phyloP scores from a whole-genome alignment of 1,284 basidiomycete species.

The Rhodotorula sp. region DNA sequence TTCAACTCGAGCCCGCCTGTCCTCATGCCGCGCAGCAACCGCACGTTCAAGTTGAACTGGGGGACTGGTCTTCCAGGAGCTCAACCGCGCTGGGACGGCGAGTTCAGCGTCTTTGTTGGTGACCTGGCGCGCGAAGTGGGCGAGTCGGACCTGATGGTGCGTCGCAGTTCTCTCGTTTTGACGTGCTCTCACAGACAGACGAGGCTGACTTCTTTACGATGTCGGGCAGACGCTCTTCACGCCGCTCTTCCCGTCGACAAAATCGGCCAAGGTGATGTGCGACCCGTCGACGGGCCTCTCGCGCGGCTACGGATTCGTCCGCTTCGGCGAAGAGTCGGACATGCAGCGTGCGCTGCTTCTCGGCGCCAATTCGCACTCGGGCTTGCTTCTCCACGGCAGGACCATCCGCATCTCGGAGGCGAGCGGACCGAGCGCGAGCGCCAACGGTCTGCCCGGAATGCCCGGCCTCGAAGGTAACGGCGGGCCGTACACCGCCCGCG shows the following conservation, averaged over 20 bases:
- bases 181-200: constrained; percentile 51
- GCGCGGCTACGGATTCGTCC: constrained; percentile 83
- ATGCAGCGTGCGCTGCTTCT: constrained; percentile 76
- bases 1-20: constrained; percentile 59
- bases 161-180: not conserved
- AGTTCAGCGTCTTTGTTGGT: constrained; percentile 87
- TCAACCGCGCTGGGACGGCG: constrained; percentile 56
- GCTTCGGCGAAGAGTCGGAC: constrained; percentile 81
- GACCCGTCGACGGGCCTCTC: constrained; percentile 85
- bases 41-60: constrained; percentile 63
- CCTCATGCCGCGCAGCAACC: constrained; percentile 58
- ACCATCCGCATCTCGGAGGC: constrained; percentile 61
- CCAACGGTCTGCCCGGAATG: constrained; percentile 11
- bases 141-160: constrained; percentile 74
- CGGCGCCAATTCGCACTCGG: constrained; percentile 43
- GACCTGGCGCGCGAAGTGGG: constrained; percentile 85
- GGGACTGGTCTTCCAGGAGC: constrained; percentile 58
- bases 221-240: constrained; percentile 67
- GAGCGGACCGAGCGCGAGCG: constrained; percentile 48
- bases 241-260: constrained; percentile 78
- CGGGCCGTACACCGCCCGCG: not conserved
- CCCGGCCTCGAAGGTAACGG: not conserved
- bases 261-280: constrained; percentile 86
- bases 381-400: constrained; percentile 45
- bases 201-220: constrained; percentile 61